These are phyloP conservation scores for Tilletia caries DNA, from an alignment of 1,284 basidiomycete genomes.

Conservation along the genomic window DNA sequence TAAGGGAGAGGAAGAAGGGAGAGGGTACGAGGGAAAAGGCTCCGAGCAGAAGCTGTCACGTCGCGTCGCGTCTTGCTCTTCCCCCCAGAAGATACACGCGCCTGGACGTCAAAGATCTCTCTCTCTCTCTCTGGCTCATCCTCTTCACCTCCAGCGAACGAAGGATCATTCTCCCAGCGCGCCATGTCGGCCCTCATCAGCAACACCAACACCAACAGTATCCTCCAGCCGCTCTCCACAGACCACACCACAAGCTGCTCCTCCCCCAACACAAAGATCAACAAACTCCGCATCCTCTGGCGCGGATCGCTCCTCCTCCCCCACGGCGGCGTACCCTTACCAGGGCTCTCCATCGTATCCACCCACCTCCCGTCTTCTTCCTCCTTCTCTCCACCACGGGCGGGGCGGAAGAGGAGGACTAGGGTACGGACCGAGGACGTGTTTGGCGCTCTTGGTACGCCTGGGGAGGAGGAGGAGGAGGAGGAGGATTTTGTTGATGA, in stretches of 20 bases:
- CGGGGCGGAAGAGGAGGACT: background rate
- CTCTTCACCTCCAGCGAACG: no score
- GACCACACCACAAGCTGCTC: background rate
- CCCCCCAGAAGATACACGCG: no score
- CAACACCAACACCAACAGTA: background rate
- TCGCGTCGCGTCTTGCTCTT: background rate
- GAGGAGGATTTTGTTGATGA: no score
- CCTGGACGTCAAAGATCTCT: no score
- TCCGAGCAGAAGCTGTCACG: background rate
- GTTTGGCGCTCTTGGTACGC: background rate
- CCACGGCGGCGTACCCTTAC: background rate
- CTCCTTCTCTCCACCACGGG: no score
- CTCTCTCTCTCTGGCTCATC: no score
- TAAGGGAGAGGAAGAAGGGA: background rate
- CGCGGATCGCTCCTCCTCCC: background rate
- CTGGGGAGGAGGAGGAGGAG: background rate
- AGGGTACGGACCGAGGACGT: background rate
- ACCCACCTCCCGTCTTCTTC: background rate
- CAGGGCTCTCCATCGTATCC: slow-evolving; percentile 4
- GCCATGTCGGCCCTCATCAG: no score
- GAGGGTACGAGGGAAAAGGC: background rate
- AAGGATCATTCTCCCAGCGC: no score
- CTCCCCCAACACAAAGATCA: no score
- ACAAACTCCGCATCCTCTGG: slow-evolving; percentile 11
- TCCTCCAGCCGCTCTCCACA: slow-evolving; percentile 1